These are phyloP conservation scores for Sextonia rubra DNA, from an alignment of 164 flowering plant genomes.

Conservation along the genomic window DNA sequence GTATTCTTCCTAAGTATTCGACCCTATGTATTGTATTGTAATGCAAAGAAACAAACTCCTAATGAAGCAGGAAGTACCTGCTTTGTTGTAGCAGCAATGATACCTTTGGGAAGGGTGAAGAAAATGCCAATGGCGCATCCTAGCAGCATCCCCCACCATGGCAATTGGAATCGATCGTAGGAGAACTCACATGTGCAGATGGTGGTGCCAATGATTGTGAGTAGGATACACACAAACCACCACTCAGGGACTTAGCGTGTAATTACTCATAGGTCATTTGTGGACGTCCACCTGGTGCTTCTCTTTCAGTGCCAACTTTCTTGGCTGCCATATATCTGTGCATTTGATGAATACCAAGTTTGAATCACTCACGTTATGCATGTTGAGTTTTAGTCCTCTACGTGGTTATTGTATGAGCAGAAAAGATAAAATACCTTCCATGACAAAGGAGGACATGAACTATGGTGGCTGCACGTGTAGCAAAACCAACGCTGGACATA, in stretches of 20 bases:
- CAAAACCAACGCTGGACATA: conserved; percentile 76
- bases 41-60: too few species aligned
- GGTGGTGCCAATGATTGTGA: conserved; percentile 49
- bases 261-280: conserved; percentile 60
- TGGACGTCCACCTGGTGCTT: conserved; percentile 62
- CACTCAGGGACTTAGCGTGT: conserved; percentile 72
- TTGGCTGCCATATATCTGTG: conserved; percentile 70
- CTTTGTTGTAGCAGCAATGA: conserved; percentile 82
- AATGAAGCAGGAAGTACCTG: conserved; percentile 36
- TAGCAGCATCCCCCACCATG: conserved; percentile 82
- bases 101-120: conserved; percentile 82
- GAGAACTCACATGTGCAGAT: conserved; percentile 59
- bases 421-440: conserved; percentile 46
- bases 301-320: conserved; percentile 49
- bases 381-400: too few species aligned
- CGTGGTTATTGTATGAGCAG: neutral
- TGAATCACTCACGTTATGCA: neutral
- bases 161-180: conserved; percentile 69
- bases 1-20: neutral
- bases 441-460: conserved; percentile 65
- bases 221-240: conserved; percentile 66
- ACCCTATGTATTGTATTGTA: neutral
- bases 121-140: conserved; percentile 67
- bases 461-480: conserved; percentile 60
- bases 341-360: neutral